Evolutionary conservation across 495 filamentous ascomycete species (phyloP).

Genomic region (Tuber umbilicatum): DNA sequence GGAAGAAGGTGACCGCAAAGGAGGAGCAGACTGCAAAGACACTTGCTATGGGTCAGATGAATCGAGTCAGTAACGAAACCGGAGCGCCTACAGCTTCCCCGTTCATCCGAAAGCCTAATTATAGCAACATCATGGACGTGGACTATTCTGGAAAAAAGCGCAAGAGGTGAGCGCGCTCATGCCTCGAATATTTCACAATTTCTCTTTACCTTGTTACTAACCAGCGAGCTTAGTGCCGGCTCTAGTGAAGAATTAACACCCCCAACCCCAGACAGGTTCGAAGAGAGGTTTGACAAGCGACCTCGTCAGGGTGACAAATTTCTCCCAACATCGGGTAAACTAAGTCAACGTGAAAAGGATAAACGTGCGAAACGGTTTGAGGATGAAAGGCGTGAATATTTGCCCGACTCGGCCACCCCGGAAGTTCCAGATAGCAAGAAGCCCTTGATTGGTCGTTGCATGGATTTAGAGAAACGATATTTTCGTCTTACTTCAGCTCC

Average conservation of each 20-base stretch:
- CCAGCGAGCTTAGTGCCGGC: conserved; percentile 14
- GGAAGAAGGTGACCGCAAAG: conserved; percentile 53
- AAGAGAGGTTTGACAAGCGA: conserved; percentile 41
- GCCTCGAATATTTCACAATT: background rate
- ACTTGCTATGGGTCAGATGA: conserved; percentile 44
- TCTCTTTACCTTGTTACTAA: conserved; percentile 10
- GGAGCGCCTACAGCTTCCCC: conserved; percentile 20
- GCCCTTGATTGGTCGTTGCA: conserved; percentile 77
- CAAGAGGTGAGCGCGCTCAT: conserved; percentile 33
- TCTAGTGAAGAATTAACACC: conserved; percentile 37
- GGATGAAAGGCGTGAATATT: conserved; percentile 56
- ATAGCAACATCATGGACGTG: conserved; percentile 51
- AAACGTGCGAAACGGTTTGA: conserved; percentile 85
- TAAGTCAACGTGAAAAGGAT: conserved; percentile 87
- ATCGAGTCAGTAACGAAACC: conserved; percentile 38
- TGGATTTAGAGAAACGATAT: conserved; percentile 86
- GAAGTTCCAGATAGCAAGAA: conserved; percentile 52
- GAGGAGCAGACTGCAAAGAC: conserved; percentile 28
- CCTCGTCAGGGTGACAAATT: conserved; percentile 43
- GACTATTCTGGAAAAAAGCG: conserved; percentile 41
- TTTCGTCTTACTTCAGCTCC: conserved; percentile 87
- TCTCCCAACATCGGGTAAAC: conserved; percentile 52
- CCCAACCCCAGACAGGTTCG: conserved; percentile 30
- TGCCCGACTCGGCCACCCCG: conserved; percentile 55
- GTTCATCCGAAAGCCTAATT: conserved; percentile 24